Percentiles rank a stretch among this genome's conserved stretches.
Evolutionary conservation across 1,284 basidiomycete genomes (phyloP).

Genomic region (Apiotrichum domesticum): DNA sequence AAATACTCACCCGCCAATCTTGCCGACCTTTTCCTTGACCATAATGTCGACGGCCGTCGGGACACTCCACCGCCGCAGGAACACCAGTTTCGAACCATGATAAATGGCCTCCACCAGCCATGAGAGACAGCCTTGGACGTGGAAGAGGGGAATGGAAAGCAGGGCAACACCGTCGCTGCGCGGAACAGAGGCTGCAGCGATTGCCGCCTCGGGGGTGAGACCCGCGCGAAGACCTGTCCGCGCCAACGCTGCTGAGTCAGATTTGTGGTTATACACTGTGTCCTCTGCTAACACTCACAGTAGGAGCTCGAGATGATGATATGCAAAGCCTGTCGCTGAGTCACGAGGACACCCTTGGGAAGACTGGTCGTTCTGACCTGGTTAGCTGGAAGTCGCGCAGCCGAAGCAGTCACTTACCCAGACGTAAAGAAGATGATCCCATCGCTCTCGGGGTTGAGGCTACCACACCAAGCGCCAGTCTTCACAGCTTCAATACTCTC

Average conservation of each 20-base stretch:
- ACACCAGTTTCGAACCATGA: conserved; percentile 35
- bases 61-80: conserved; percentile 33
- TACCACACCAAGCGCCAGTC: conserved; percentile 13
- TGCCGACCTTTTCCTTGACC: conserved; percentile 27
- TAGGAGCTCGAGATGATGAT: conserved; percentile 24
- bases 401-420: conserved; percentile 1
- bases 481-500: conserved; percentile 1
- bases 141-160: conserved; percentile 41
- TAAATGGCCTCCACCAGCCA: conserved; percentile 38
- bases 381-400: not conserved
- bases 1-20: conserved; percentile 29
- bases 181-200: conserved; percentile 20
- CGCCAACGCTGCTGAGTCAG: conserved; percentile 10
- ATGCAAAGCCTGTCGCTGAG: conserved; percentile 37
- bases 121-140: conserved; percentile 41
- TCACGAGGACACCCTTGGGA: conserved; percentile 40
- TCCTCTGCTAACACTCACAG: conserved; percentile 13
- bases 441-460: conserved; percentile 33
- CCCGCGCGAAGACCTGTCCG: conserved; percentile 31
- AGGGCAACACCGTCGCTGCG: conserved; percentile 22
- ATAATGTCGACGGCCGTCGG: conserved; percentile 31
- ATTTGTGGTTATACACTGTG: not conserved
- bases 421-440: conserved; percentile 42
- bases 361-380: conserved; percentile 25
- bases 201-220: conserved; percentile 12